phyloP scores from a whole-genome alignment of 352 stramenopile species.

The Thalassiosira delicatula region DNA sequence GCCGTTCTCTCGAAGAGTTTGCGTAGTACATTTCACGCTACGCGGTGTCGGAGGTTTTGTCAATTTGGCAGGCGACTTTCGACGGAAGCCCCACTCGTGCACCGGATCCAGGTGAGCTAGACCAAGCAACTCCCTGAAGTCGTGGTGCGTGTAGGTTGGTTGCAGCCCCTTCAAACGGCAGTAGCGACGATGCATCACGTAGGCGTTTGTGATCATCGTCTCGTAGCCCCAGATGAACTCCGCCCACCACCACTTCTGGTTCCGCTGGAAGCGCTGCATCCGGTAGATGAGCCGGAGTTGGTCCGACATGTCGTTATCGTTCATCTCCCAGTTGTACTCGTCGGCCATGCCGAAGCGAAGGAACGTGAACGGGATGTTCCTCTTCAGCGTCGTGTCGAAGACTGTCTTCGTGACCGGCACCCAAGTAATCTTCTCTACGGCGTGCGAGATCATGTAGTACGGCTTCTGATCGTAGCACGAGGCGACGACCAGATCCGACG shows the following conservation, averaged over 20 bases:
- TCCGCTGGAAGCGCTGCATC: slow-evolving; percentile 3
- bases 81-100: background rate
- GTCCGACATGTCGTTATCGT: slow-evolving; percentile 33
- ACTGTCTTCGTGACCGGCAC: background rate
- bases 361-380: slow-evolving; percentile 7
- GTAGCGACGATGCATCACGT: slow-evolving; percentile 6
- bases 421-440: background rate
- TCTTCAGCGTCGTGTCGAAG: background rate
- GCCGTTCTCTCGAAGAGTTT: background rate
- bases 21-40: background rate
- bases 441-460: background rate
- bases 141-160: slow-evolving; percentile 12
- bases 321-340: slow-evolving; percentile 43
- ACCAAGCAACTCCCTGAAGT: slow-evolving; percentile 12
- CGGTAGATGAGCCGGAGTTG: slow-evolving; percentile 29
- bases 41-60: too few relatives aligned
- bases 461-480: background rate
- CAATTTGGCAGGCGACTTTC: background rate
- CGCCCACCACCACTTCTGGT: slow-evolving; percentile 41
- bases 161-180: slow-evolving; percentile 10
- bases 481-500: slow-evolving; percentile 4
- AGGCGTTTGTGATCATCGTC: slow-evolving; percentile 31
- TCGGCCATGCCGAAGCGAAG: slow-evolving; percentile 1
- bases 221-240: slow-evolving; percentile 25
- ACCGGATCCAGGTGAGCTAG: background rate